These are phyloP conservation scores for Penicillium palitans DNA, from an alignment of 2,329 filamentous ascomycete species.

Conservation along the genomic window DNA sequence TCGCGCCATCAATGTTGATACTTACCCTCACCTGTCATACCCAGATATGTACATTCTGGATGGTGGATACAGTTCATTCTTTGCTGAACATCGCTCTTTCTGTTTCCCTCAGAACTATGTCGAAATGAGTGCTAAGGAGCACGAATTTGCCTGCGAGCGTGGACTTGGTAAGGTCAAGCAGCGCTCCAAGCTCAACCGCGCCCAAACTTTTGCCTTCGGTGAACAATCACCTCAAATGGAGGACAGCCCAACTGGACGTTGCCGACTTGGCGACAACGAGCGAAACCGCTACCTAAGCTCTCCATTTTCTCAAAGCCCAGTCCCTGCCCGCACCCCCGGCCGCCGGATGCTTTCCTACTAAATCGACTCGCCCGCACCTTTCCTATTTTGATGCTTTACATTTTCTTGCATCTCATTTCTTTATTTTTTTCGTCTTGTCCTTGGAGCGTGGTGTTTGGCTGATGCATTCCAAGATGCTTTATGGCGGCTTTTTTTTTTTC, in stretches of 20 bases:
- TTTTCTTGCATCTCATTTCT: neutral
- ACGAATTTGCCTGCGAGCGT: slow-evolving; percentile 89
- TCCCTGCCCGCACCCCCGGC: slow-evolving; percentile 39
- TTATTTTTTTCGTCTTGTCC: slow-evolving; percentile 19
- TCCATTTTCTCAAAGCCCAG: slow-evolving; percentile 38
- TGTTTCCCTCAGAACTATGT: slow-evolving; percentile 96
- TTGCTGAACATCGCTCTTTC: slow-evolving; percentile 70
- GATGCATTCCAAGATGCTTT: slow-evolving; percentile 18
- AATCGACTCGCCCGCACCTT: slow-evolving; percentile 2
- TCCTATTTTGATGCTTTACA: slow-evolving; percentile 12
- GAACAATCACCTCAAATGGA: slow-evolving; percentile 63
- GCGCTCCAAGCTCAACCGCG: slow-evolving; percentile 78
- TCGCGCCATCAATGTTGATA: slow-evolving; percentile 78
- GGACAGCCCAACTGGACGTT: slow-evolving; percentile 60
- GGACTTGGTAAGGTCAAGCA: slow-evolving; percentile 92
- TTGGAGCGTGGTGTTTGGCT: slow-evolving; percentile 28
- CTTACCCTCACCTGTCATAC: slow-evolving; percentile 87
- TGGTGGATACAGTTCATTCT: slow-evolving; percentile 94
- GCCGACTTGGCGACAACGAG: slow-evolving; percentile 37
- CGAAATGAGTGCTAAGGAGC: slow-evolving; percentile 90
- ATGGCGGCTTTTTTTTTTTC: slow-evolving; percentile 12
- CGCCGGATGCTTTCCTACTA: slow-evolving; percentile 48
- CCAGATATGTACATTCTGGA: slow-evolving; percentile 97
- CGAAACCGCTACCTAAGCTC: slow-evolving; percentile 36
- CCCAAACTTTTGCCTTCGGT: slow-evolving; percentile 94